A percentile compares a stretch with the other conserved stretches of the same genome.
phyloP scores from a whole-genome alignment of 164 flowering plant species.

The Chloranthus sessilifolius region DNA sequence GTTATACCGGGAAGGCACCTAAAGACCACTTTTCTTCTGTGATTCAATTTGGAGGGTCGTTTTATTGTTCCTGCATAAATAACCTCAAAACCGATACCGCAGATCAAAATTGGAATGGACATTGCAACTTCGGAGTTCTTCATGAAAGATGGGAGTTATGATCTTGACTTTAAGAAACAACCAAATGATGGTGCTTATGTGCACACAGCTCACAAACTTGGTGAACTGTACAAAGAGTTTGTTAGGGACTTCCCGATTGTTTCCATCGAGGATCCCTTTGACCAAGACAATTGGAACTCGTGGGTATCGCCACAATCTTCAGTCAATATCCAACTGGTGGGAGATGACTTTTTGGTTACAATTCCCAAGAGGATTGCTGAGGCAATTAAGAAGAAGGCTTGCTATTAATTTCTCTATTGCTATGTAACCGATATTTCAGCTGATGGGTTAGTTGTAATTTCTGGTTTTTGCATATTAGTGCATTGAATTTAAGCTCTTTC shows the following conservation, averaged over 20 bases:
- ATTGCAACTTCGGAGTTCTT: slow-evolving; percentile 96
- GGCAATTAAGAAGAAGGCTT: slow-evolving; percentile 84
- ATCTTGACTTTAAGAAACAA: slow-evolving; percentile 84
- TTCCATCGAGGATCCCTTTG: slow-evolving; percentile 99
- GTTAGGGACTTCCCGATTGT: slow-evolving; percentile 87
- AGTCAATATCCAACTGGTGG: slow-evolving; percentile 89
- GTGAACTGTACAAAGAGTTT: slow-evolving; percentile 82
- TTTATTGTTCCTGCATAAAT: slow-evolving; percentile 6
- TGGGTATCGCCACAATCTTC: slow-evolving; percentile 79
- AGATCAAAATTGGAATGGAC: slow-evolving; percentile 99
- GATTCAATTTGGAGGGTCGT: no score
- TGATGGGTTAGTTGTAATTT: no score
- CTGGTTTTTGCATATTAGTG: no score
- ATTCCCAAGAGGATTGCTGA: slow-evolving; percentile 91
- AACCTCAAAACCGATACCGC: slow-evolving; percentile 19
- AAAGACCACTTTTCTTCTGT: no score
- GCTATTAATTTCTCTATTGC: no score
- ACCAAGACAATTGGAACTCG: slow-evolving; percentile 97
- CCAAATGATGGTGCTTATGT: slow-evolving; percentile 93
- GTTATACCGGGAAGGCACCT: slow-evolving; percentile 88
- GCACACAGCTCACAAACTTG: slow-evolving; percentile 53
- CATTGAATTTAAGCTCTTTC: background rate
- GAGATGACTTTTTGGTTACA: slow-evolving; percentile 95
- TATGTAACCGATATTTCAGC: no score
- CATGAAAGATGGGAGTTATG: slow-evolving; percentile 75